Conservation (phyloP, 495 filamentous ascomycete species). For the Tetracladium marchalianum region DNA sequence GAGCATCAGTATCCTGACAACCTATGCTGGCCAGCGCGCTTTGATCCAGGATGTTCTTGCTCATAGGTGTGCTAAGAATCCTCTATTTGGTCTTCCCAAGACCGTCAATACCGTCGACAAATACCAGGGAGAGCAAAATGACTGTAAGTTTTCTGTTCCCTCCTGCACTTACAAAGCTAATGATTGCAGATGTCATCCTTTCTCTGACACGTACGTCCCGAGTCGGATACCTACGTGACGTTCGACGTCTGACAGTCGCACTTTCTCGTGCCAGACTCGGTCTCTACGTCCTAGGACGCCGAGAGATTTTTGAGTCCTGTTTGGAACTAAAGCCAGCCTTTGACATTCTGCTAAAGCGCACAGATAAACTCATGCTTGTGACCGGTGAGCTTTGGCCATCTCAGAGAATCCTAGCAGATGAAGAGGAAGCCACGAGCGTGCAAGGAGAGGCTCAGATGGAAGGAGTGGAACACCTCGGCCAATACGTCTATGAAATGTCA, state of each 20-base stretch:
- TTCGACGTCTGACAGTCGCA: slow-evolving; percentile 92
- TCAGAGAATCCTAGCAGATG: slow-evolving; percentile 43
- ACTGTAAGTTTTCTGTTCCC: slow-evolving; percentile 54
- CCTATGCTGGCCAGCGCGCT: slow-evolving; percentile 91
- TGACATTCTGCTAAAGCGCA: slow-evolving; percentile 56
- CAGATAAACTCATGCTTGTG: slow-evolving; percentile 69
- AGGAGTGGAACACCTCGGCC: slow-evolving; percentile 85
- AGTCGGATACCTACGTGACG: slow-evolving; percentile 89
- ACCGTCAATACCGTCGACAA: slow-evolving; percentile 94
- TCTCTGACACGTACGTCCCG: slow-evolving; percentile 80
- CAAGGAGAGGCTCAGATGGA: slow-evolving; percentile 60
- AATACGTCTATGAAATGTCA: slow-evolving; percentile 98
- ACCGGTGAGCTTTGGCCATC: slow-evolving; percentile 82
- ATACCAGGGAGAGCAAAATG: slow-evolving; percentile 98
- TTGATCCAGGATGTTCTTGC: slow-evolving; percentile 80
- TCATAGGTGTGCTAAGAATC: slow-evolving; percentile 75
- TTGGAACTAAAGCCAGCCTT: slow-evolving; percentile 84
- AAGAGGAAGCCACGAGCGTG: slow-evolving; percentile 39
- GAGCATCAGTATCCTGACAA: slow-evolving; percentile 82
- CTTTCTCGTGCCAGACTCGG: slow-evolving; percentile 88
- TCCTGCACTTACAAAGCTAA: slow-evolving; percentile 11
- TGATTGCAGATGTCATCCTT: slow-evolving; percentile 69
- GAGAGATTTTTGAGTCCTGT: slow-evolving; percentile 80
- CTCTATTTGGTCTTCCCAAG: slow-evolving; percentile 83
- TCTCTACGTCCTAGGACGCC: slow-evolving; percentile 85